Evolutionary conservation across 2,329 filamentous ascomycete genomes (phyloP).

Genomic region (Fusarium verrucosum): DNA sequence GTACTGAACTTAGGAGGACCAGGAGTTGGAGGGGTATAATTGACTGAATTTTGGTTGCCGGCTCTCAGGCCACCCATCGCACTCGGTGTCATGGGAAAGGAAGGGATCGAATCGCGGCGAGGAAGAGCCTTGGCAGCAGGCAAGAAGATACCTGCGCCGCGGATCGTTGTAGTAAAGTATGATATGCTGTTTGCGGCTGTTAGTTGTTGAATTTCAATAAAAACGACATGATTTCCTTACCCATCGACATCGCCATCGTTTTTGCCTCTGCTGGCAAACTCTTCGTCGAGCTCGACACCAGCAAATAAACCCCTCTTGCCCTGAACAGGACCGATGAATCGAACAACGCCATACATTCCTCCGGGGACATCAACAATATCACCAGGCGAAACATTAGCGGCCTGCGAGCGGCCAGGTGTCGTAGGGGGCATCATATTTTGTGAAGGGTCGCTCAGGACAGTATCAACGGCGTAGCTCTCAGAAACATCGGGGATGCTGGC

Average conservation of each 20-base stretch:
- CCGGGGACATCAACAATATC: constrained; percentile 92
- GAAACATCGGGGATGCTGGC: constrained; percentile 73
- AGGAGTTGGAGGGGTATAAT: constrained; percentile 71
- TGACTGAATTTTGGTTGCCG: constrained; percentile 66
- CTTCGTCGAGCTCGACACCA: constrained; percentile 85
- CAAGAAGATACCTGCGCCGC: constrained; percentile 92
- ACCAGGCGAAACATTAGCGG: constrained; percentile 72
- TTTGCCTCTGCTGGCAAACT: constrained; percentile 86
- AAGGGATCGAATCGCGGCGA: constrained; percentile 69
- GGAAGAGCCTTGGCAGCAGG: constrained; percentile 82
- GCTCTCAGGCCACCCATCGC: constrained; percentile 67
- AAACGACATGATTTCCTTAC: constrained; percentile 59
- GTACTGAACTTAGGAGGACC: constrained; percentile 84
- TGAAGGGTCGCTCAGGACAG: constrained; percentile 53
- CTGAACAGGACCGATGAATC: constrained; percentile 85
- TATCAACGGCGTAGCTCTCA: constrained; percentile 69
- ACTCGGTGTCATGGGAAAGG: constrained; percentile 73
- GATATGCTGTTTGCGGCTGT: constrained; percentile 57
- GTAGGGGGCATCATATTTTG: constrained; percentile 62
- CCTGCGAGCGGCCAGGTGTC: constrained; percentile 62
- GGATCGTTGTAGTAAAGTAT: constrained; percentile 83
- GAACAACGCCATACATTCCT: constrained; percentile 88
- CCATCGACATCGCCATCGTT: constrained; percentile 97
- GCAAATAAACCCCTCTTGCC: constrained; percentile 93
- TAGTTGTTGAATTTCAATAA: not conserved